Evolutionary conservation across 805 yeast genomes (phyloP), one percentile per base, ranked within the genome.

Genomic region (Yamadazyma olivae): DNA sequence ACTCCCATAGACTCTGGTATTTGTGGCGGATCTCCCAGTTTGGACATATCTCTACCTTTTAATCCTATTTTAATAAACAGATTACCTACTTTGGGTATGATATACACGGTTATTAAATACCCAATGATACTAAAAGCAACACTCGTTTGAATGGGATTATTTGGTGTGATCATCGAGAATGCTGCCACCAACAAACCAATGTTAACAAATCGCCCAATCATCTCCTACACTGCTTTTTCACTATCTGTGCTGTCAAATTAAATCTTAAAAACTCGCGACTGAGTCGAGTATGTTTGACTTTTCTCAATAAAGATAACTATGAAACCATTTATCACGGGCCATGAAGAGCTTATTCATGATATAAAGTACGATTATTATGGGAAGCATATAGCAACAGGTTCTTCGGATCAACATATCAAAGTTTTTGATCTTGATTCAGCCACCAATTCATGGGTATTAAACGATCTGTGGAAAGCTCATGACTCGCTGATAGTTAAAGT

Each of bases 391-490:
- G 99, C 98, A 2, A 91, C 97, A 0, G 90, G 95, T 41, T 87
- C 96, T 3, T 86, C 95, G 0, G 99, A 93, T 61, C 96, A 90
- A 51, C 95, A 87, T 52, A 75, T 93, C 43, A 87, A 88, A 52
- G 90, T 93, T 21, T 93, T 89, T 56, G 91, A 86, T 54, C 65
- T 83, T 22, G 85, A 82, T 48, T 60, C 79, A 12, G 63, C 72
- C 18, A 71, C 82, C 1, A 76, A 74, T n/a, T 72, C 79, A 14
- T 93, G 98, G 98, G 75, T 76, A 14, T 61, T 86, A 38, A 81
- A 82, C 51, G 97, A 91, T 59, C 80, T 85, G 32, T 93, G 96
- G 95, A 85, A 84, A 47, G 98, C 98, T 0, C 99, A 93, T 55
- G 96, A 93, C 50, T 80, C 95, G 6, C 77, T 89, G 39, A 77